phyloP scores from a whole-genome alignment of 2,329 filamentous ascomycete genomes.

The Zymoseptoria brevis region DNA sequence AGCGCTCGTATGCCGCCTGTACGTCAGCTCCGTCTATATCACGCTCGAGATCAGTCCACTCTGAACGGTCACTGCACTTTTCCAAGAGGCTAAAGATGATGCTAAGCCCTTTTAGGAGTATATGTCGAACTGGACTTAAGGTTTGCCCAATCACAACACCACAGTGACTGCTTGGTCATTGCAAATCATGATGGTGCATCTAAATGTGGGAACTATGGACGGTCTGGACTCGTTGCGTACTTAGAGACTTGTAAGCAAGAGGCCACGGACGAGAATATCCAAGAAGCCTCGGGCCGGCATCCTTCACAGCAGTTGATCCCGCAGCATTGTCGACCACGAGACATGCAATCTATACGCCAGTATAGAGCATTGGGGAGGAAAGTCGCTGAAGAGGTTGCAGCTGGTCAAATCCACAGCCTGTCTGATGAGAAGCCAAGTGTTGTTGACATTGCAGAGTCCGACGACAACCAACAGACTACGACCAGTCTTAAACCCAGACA shows the following conservation, averaged over 20 bases:
- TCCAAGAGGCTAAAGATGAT: background rate
- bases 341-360: background rate
- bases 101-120: background rate
- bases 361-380: background rate
- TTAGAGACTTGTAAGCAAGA: background rate
- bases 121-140: background rate
- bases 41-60: background rate
- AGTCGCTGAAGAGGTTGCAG: background rate
- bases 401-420: background rate
- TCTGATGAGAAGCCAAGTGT: background rate
- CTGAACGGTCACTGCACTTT: background rate
- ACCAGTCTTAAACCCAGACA: background rate
- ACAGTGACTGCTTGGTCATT: background rate
- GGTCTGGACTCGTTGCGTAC: background rate
- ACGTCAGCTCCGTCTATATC: background rate
- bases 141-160: background rate
- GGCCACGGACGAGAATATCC: background rate
- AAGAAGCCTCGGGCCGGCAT: background rate
- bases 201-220: background rate
- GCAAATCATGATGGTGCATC: background rate
- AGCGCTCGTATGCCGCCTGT: background rate
- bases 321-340: background rate
- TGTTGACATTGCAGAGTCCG: background rate
- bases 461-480: background rate
- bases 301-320: background rate